Conservation (phyloP, 2,329 filamentous ascomycete genomes). For the Emmonsiellopsis sp. region DNA sequence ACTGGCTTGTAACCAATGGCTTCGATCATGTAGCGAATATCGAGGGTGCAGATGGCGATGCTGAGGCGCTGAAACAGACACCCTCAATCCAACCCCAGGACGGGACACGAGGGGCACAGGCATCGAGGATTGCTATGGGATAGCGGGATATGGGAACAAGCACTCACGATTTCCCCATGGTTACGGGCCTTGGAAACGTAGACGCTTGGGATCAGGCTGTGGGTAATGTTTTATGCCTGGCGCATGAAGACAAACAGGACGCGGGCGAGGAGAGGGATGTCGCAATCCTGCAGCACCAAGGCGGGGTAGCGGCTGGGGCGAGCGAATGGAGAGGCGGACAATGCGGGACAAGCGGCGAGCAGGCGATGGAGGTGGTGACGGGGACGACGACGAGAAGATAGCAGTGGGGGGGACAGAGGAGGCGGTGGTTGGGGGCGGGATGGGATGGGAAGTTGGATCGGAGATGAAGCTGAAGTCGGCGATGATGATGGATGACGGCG, state of each 20-base stretch:
- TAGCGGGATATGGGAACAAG: neutral
- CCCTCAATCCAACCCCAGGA: neutral
- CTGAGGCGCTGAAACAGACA: neutral
- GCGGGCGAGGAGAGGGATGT: neutral
- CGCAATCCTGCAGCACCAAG: neutral
- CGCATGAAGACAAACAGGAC: neutral
- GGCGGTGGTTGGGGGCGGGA: no score
- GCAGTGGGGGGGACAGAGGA: neutral
- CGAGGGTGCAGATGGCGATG: neutral
- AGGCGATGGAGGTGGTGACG: neutral
- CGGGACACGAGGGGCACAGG: neutral
- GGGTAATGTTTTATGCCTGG: neutral
- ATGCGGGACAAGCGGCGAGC: neutral
- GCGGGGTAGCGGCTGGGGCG: neutral
- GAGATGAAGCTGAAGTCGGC: no score
- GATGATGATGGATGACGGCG: no score
- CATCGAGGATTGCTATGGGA: neutral
- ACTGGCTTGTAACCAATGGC: no score
- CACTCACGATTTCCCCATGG: conserved; percentile 4
- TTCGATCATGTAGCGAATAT: no score
- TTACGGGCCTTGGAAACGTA: neutral
- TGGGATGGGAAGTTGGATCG: no score
- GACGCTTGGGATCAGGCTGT: neutral
- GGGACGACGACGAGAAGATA: neutral
- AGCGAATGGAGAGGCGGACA: neutral